A percentile compares a stretch with the other conserved stretches of the same genome.
Conservation (phyloP, 768 basidiomycete species). For the Tulasnella calospora region DNA sequence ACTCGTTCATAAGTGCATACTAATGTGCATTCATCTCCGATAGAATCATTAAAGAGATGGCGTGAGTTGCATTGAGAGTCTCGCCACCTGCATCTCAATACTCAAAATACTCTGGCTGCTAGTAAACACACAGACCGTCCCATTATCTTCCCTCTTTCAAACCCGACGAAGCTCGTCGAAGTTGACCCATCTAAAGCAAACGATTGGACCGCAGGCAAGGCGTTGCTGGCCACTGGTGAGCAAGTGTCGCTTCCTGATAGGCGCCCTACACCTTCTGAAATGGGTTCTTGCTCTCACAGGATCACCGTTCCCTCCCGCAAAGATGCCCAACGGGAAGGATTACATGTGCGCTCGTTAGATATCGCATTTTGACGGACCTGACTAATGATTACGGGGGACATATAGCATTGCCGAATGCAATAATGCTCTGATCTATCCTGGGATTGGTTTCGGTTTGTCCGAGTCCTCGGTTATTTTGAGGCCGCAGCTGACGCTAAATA, state of each 20-base stretch:
- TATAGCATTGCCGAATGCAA: constrained; percentile 68
- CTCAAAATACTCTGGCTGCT: not conserved
- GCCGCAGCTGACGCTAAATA: not conserved
- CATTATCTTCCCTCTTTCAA: constrained; percentile 78
- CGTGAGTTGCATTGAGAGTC: not conserved
- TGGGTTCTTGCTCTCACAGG: constrained; percentile 45
- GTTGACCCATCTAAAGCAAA: constrained; percentile 65
- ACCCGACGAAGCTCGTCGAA: constrained; percentile 74
- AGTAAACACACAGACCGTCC: constrained; percentile 62
- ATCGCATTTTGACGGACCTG: not conserved
- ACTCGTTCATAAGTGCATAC: not conserved
- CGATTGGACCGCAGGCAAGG: constrained; percentile 74
- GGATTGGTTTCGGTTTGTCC: constrained; percentile 64
- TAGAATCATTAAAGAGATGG: constrained; percentile 26
- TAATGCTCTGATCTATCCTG: constrained; percentile 80
- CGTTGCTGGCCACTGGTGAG: constrained; percentile 52
- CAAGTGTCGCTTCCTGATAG: not conserved
- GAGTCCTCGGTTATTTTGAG: not conserved
- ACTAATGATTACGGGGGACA: not conserved
- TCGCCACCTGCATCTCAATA: constrained; percentile 12
- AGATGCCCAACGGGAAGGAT: constrained; percentile 59
- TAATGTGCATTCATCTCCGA: not conserved
- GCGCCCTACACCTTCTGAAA: not conserved
- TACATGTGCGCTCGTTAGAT: constrained; percentile 51
- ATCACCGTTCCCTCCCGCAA: constrained; percentile 72